These are phyloP conservation scores for Exophiala dermatitidis DNA, from an alignment of 2,329 filamentous ascomycete genomes.

Conservation along the genomic window DNA sequence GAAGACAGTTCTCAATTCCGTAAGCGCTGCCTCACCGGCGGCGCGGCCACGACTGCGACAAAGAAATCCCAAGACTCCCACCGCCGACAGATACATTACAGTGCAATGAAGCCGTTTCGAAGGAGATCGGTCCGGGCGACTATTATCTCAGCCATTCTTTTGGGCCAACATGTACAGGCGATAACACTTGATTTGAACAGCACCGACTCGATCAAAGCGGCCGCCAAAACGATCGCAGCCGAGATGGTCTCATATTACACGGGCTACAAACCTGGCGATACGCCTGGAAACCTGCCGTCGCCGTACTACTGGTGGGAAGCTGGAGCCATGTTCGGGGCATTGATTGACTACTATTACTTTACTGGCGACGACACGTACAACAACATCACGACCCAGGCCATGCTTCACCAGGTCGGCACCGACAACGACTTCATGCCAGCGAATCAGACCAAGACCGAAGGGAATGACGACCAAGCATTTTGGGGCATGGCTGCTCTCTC, in stretches of 20 bases:
- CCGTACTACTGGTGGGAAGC: conserved; percentile 63
- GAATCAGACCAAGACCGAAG: conserved; percentile 41
- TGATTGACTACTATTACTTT: conserved; percentile 81
- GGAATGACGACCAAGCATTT: conserved; percentile 61
- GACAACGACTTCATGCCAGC: conserved; percentile 70
- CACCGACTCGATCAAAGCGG: conserved; percentile 42
- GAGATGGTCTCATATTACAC: conserved; percentile 48
- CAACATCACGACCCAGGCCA: conserved; percentile 56
- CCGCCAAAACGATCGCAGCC: conserved; percentile 39
- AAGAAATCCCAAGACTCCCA: not conserved
- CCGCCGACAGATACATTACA: not conserved
- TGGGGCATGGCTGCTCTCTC: conserved; percentile 78
- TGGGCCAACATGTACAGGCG: conserved; percentile 17
- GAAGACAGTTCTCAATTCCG: not conserved
- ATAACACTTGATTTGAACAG: conserved; percentile 23
- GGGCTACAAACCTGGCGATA: conserved; percentile 43
- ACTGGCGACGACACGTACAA: conserved; percentile 69
- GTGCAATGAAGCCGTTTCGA: conserved; percentile 17
- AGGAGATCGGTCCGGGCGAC: conserved; percentile 14
- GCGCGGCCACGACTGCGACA: not conserved
- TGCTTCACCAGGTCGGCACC: conserved; percentile 67
- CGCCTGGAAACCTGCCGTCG: conserved; percentile 44
- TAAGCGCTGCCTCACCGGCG: conserved; percentile 1
- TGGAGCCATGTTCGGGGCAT: conserved; percentile 61
- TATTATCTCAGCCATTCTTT: conserved; percentile 11